phyloP scores from a whole-genome alignment of 768 basidiomycete genomes.

The Strobilomyces echinocephalus region DNA sequence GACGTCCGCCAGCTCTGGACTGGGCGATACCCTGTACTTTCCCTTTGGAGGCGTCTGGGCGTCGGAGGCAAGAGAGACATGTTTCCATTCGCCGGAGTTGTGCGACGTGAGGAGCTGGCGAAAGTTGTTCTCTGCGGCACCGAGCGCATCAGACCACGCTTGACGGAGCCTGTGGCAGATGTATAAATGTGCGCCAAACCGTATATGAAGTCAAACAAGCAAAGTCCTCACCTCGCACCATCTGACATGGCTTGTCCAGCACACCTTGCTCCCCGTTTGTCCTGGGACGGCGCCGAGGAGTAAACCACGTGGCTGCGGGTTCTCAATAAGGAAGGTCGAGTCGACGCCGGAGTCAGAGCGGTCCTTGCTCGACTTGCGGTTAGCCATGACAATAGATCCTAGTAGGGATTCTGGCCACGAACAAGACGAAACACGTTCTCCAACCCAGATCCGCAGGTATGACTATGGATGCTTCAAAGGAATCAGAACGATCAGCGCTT shows the following conservation, averaged over 20 bases:
- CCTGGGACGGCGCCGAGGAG: background rate
- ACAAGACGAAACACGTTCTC: background rate
- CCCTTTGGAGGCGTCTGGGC: conserved; percentile 51
- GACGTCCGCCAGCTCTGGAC: conserved; percentile 67
- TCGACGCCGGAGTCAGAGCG: background rate
- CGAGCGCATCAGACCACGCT: conserved; percentile 76
- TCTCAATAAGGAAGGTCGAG: conserved; percentile 5
- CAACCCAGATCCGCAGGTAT: conserved; percentile 6
- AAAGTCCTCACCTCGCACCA: conserved; percentile 49
- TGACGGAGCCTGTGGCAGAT: conserved; percentile 61
- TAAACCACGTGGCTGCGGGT: conserved; percentile 5
- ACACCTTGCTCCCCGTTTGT: background rate
- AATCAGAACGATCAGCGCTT: conserved; percentile 2
- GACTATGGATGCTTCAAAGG: background rate
- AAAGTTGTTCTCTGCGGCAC: conserved; percentile 72
- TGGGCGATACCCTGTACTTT: conserved; percentile 47
- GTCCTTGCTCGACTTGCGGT: too few species aligned
- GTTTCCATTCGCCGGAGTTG: conserved; percentile 74
- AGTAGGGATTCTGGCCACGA: background rate
- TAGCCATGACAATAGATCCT: conserved; percentile 8
- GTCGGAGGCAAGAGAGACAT: conserved; percentile 49
- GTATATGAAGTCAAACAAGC: background rate
- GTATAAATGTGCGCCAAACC: background rate
- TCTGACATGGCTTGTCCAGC: conserved; percentile 41
- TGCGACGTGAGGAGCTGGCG: conserved; percentile 71